Evolutionary conservation across 164 flowering plant species (phyloP), one percentile per base, ranked within the genome.

Genomic region (Platanus orientalis): DNA sequence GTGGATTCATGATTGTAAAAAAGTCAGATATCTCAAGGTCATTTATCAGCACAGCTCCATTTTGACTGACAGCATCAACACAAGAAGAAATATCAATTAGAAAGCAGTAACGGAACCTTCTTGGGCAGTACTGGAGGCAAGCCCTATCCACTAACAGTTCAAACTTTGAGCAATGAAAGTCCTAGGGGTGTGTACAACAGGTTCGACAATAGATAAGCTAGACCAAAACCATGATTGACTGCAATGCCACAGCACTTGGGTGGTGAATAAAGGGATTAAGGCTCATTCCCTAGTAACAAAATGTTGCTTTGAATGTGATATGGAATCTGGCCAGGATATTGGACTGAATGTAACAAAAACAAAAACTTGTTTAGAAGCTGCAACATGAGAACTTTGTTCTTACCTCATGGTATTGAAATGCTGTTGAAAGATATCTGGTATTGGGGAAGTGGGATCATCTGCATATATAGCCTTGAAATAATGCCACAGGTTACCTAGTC

Each of bases 371-470:
- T n/a, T 2, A 36, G 29, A 39, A 4, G 19, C 47, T 21, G 44
- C 47, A 57, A 57, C 27, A 39, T 20, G 44, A 30, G 14, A 36
- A 19, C 5, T 11, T 10, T 57, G 24, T 12, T 4, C 14, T 39
- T 23, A 57, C 60, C 48, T 57, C 29, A 57, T 20, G 27, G 48
- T 57, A 36, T 39, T 17, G 10, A 57, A 21, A 57, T 36, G 42
- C 3, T 20, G 14, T 32, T 56, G 59, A 56, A 30, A 56, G 21
- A 1, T n/a, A 56, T 7, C 44, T 20, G 44, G 19, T 7, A 30
- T 20, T 17, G 47, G 1, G 10, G 27, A 32, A 32, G 5, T 9
- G 9, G 39, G 9, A 32, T 32, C 39, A 9, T 5, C 5, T 4
- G 5, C 39, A 32, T 32, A 32, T 32, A 32, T 32, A 32, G 9